Evolutionary conservation across 2,329 filamentous ascomycete species (phyloP), one percentile per base, ranked within the genome.

Genomic region (Penicillium sp.): DNA sequence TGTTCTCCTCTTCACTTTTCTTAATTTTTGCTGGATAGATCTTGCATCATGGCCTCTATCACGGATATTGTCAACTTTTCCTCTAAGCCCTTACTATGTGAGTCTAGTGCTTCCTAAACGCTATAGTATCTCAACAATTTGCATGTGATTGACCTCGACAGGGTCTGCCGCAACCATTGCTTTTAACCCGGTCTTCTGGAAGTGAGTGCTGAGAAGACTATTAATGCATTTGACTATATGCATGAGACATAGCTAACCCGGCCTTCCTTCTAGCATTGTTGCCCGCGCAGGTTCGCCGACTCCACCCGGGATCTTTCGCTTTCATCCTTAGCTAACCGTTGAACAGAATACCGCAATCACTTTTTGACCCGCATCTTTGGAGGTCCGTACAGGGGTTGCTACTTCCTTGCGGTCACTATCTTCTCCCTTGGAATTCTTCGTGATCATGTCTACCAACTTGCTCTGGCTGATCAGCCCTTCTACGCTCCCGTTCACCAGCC

Each of bases 111-210:
- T n/a, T 35, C 52, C 31, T 41, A n/a, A n/a, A n/a, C n/a, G n/a
- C n/a, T n/a, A 41, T 39, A 41, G 31, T 36, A 41, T 43, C 50
- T 58, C 55, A 51, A 46, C 50, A 52, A 56, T 58, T 61, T 49
- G 54, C 62, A 65, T 65, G 62, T 67, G 62, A 65, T 64, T 49
- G 39, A 60, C 56, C 45, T 51, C 55, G 35, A 40, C 45, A 95
- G 91, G 93, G 60, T 88, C 89, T 60, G 88, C 85, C 40, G 79
- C 78, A 48, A 81, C 88, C 45, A 95, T 99, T 73, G 80, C 86
- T 41, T 97, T 99, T 75, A 99, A 99, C 73, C 93, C 93, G 18
- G 86, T 93, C n/a, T 97, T 96, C 73, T 99, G 93, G 93, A 99
- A 99, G 91, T 95, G 80, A 78, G 88, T 80, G 45, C 34, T 52